Percentiles rank a stretch among this genome's conserved stretches.
Evolutionary conservation across 495 filamentous ascomycete species (phyloP).

Genomic region (Halenospora varia): DNA sequence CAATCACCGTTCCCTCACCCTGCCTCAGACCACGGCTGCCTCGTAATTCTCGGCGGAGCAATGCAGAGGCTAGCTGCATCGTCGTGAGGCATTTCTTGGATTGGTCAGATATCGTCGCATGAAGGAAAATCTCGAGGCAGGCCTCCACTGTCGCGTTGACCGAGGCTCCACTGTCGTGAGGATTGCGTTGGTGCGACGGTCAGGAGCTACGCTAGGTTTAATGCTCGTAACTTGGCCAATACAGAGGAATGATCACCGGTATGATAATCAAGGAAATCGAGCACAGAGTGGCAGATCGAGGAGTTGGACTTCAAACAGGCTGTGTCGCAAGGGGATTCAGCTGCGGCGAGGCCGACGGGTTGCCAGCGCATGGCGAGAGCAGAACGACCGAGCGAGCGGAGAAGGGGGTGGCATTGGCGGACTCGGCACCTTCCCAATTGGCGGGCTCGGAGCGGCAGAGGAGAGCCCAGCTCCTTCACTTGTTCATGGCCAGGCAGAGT

Average conservation of each 20-base stretch:
- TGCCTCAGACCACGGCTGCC: conserved; percentile 3
- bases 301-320: conserved; percentile 8
- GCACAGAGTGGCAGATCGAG: conserved; percentile 9
- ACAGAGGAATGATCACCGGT: conserved; percentile 1
- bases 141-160: conserved; percentile 13
- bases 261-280: conserved; percentile 8
- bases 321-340: conserved; percentile 4
- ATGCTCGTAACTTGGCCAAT: conserved; percentile 7
- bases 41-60: conserved; percentile 11
- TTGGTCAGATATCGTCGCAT: conserved; percentile 19
- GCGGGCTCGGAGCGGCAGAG: neutral
- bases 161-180: conserved; percentile 11
- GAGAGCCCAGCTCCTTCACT: conserved; percentile 6
- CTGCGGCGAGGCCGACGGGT: neutral
- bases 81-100: conserved; percentile 19
- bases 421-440: neutral
- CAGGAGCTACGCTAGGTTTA: neutral
- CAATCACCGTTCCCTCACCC: conserved; percentile 3
- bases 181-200: conserved; percentile 2
- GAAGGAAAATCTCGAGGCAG: conserved; percentile 14
- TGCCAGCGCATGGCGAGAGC: neutral
- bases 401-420: neutral
- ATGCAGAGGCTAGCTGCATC: conserved; percentile 4
- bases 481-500: neutral
- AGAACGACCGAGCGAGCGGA: neutral